Evolutionary conservation across 768 basidiomycete genomes (phyloP).

Genomic region (Trichaptum fuscoviolaceum): DNA sequence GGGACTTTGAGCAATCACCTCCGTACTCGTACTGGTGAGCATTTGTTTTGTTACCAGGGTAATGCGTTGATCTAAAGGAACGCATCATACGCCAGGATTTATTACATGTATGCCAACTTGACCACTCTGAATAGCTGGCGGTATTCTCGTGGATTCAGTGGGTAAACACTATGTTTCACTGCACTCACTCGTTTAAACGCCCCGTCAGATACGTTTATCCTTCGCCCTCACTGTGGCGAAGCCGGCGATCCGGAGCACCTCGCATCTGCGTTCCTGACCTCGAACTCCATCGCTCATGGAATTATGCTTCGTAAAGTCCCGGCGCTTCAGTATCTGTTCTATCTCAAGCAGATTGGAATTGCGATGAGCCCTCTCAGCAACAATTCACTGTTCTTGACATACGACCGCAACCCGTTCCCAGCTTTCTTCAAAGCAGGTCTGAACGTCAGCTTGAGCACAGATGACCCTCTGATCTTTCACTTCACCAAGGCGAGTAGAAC

Average conservation of each 20-base stretch:
- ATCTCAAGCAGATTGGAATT: slow-evolving; percentile 95
- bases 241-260: slow-evolving; percentile 98
- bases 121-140: slow-evolving; percentile 94
- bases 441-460: slow-evolving; percentile 94
- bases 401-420: slow-evolving; percentile 94
- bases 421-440: slow-evolving; percentile 96
- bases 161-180: slow-evolving; percentile 18
- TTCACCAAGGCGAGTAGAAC: slow-evolving; percentile 76
- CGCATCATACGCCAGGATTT: slow-evolving; percentile 53
- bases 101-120: slow-evolving; percentile 98
- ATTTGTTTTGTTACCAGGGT: neutral
- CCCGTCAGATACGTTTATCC: slow-evolving; percentile 82
- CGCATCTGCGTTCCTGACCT: slow-evolving; percentile 91
- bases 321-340: slow-evolving; percentile 94
- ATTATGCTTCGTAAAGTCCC: slow-evolving; percentile 97
- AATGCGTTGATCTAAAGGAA: neutral
- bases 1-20: slow-evolving; percentile 87
- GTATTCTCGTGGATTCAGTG: slow-evolving; percentile 83
- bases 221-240: slow-evolving; percentile 96
- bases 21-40: slow-evolving; percentile 92
- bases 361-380: slow-evolving; percentile 99
- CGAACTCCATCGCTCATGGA: slow-evolving; percentile 99
- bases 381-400: slow-evolving; percentile 93
- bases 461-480: slow-evolving; percentile 95
- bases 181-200: slow-evolving; percentile 7